phyloP scores from a whole-genome alignment of 108 stramenopile genomes.

The Fragilaria crotonensis region DNA sequence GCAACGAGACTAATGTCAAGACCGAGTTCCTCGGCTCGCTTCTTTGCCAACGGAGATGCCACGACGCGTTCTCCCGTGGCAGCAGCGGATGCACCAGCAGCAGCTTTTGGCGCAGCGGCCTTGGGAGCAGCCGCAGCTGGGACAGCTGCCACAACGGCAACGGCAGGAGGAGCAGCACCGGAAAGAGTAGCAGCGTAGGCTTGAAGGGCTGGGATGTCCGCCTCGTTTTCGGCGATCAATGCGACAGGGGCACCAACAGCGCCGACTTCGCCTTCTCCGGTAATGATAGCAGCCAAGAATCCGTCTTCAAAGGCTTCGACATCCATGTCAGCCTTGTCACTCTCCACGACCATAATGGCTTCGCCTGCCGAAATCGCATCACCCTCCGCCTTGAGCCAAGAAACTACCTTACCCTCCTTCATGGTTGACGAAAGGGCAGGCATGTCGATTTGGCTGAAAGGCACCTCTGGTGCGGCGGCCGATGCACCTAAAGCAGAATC shows the following conservation, averaged over 20 bases:
- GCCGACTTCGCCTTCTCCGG: slow-evolving; percentile 84
- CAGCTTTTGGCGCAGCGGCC: slow-evolving; percentile 43
- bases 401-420: slow-evolving; percentile 96
- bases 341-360: slow-evolving; percentile 95
- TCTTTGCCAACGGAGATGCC: slow-evolving; percentile 92
- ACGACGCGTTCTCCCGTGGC: slow-evolving; percentile 79
- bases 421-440: slow-evolving; percentile 97
- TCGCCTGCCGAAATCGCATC: slow-evolving; percentile 89
- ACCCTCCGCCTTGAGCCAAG: slow-evolving; percentile 91
- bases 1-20: slow-evolving; percentile 80
- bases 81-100: slow-evolving; percentile 40
- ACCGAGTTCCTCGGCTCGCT: slow-evolving; percentile 77
- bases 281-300: slow-evolving; percentile 90
- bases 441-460: slow-evolving; percentile 89
- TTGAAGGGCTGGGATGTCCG: slow-evolving; percentile 72
- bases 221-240: slow-evolving; percentile 74
- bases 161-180: slow-evolving; percentile 42
- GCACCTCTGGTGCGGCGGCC: slow-evolving; percentile 50
- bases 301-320: slow-evolving; percentile 96
- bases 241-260: slow-evolving; percentile 90
- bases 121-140: slow-evolving; percentile 48
- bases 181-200: slow-evolving; percentile 66
- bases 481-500: no score
- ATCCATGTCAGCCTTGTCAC: slow-evolving; percentile 99
- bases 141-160: slow-evolving; percentile 38